Base-by-base conservation (phyloP, 352 stramenopile species). In the Phytophthora quininea region DNA sequence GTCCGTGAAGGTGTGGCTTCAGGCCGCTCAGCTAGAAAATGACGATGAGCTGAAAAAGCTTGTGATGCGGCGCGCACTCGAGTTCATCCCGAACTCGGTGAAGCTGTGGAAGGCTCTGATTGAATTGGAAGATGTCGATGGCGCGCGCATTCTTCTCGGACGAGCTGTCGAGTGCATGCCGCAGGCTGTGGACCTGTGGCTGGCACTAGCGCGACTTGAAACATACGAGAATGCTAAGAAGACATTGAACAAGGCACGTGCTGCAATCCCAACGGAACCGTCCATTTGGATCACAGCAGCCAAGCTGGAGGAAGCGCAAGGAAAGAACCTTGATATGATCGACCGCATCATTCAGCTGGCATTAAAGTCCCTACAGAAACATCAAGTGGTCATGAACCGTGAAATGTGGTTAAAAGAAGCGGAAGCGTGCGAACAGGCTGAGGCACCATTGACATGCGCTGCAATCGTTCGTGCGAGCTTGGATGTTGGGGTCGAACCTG, bases 21-120 rank as follows among this genome's bases (percentile, higher is more conserved):
- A 96, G 49, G 97, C 97, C 0, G 96, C 97, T 4, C 93, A 99
- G 62, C 78, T 99, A 4, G 98, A 99, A 83, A 84, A 66, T 24
- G 76, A 94, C 47, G 88, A 96, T 29, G 77, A 91, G 40, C 67
- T 93, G 0, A 94, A 96, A 64, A 98, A 98, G 54, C 74, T 95
- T 7, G 93, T 98, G 51, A 89, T 98, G 72, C 81, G 88, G 3
- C 82, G 86, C 3, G 91, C 87, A 6, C 76, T 99, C 10, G 98
- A 99, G 79, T 97, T 97, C 52, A 96, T 99, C 52, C 97, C 97
- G 0, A 97, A 97, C 58, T 98, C 93, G 5, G 96, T 99, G 43
- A 98, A 97, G 58, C 84, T 99, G 33, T 99, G 98, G 98, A 99
- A 99, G 67, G 94, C 95, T 40, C 91, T 98, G 7, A 98, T 99